Percentiles rank a stretch among this genome's conserved stretches.
These are phyloP conservation scores for Colletotrichum aenigma DNA, from an alignment of 2,329 filamentous ascomycete genomes.

Conservation along the genomic window DNA sequence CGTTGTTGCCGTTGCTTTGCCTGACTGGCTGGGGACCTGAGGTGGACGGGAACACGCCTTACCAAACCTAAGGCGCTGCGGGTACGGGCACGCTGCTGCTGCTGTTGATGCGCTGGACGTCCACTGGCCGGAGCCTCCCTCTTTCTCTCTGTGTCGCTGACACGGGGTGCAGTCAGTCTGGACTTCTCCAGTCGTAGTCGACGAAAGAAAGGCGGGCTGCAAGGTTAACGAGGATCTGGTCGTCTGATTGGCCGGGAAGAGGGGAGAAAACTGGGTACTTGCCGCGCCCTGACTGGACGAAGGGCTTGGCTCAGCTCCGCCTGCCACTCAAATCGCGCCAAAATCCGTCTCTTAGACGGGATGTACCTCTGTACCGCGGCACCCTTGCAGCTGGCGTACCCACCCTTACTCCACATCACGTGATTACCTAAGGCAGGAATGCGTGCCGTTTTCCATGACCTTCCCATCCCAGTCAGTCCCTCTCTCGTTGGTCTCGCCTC, in stretches of 20 bases:
- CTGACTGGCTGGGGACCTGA: not conserved
- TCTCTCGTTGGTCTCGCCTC: not conserved
- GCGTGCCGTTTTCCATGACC: not conserved
- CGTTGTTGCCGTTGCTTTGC: not conserved
- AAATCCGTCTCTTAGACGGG: not conserved
- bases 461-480: not conserved
- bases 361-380: not conserved
- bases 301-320: not conserved
- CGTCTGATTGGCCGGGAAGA: conserved; percentile 2
- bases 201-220: not conserved
- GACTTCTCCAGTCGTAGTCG: not conserved
- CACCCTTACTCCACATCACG: not conserved
- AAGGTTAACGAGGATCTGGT: not conserved
- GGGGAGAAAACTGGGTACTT: not conserved
- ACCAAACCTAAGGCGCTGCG: not conserved
- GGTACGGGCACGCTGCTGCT: not conserved
- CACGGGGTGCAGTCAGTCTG: not conserved
- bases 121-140: not conserved
- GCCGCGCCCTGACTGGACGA: conserved; percentile 7
- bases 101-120: not conserved
- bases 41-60: not conserved
- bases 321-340: conserved; percentile 5
- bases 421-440: not conserved
- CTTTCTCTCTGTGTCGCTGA: not conserved
- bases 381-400: not conserved